Base-by-base conservation (phyloP, 441 rosid genomes). In the Erodium texanum region DNA sequence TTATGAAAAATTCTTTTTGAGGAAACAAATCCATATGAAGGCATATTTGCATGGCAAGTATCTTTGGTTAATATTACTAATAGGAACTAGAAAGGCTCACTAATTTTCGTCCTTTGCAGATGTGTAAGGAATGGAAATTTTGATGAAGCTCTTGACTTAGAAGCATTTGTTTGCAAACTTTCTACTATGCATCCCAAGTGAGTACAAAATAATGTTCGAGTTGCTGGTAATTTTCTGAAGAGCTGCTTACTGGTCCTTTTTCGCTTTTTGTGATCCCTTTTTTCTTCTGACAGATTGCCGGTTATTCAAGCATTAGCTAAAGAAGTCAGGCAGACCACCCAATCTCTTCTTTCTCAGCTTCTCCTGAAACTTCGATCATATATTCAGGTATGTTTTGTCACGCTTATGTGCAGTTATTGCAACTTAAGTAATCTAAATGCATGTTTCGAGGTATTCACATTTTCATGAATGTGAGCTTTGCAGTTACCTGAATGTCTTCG, bases 401-500 rank as follows among this genome's bases (percentile, higher is more conserved):
- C 62, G 32, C 18, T 64, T 27, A 50, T 32, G 36, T 32, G 36
- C 36, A 32, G 5, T 32, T 32, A 32, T 11, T 34, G 38, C 27
- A 62, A 69, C 66, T 54, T 45, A 56, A 66, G 50, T 76, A 19
- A 18, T 66, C 52, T 52, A 7, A 12, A 65, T 15, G 14, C 70
- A 61, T 66, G 41, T 43, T 22, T 38, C 63, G 64, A n/a, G 66
- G 62, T 3, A 70, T 62, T 62, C 61, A 65, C 23, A 52, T 38
- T 66, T 68, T 52, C 59, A 43, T 65, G 41, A 15, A 58, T 72
- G 41, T 56, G 23, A 8, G 23, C 65, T 79, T 72, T 76, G 72
- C 87, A 93, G 97, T 72, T 93, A 67, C 98, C 93, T 67, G 93
- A 93, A 78, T 93, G 98, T 76, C 98, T 93, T 64, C 87, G 96